phyloP scores from a whole-genome alignment of 257 asterid genomes.

The Ocimum tenuiflorum region DNA sequence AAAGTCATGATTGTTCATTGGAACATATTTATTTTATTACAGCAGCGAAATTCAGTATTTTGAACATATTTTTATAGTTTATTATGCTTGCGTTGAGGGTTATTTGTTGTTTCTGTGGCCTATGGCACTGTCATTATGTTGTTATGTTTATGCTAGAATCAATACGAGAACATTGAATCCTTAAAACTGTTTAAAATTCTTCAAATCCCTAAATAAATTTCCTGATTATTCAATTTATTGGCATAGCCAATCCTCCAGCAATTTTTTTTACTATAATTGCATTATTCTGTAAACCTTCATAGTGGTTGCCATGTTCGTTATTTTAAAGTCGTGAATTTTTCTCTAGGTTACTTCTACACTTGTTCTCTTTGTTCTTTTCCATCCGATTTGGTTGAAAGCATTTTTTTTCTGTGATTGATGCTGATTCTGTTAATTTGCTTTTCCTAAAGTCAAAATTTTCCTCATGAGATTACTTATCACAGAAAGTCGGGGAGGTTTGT shows the following conservation, averaged over 20 bases:
- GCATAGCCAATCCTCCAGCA: neutral
- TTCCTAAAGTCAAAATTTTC: neutral
- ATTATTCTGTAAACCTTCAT: neutral
- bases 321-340: neutral
- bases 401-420: neutral
- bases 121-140: no score
- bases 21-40: neutral
- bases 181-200: neutral
- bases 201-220: neutral
- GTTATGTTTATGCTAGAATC: no score
- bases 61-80: neutral
- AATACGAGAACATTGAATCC: conserved; percentile 8
- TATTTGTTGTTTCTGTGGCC: neutral
- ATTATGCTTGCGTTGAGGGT: neutral
- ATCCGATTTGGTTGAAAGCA: no score
- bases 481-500: neutral
- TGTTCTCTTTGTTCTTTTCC: neutral
- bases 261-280: neutral
- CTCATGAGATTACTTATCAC: neutral
- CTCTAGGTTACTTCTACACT: neutral
- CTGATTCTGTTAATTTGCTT: neutral
- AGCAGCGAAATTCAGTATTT: neutral
- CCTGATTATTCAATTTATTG: no score
- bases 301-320: neutral
- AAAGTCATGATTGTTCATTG: conserved; percentile 13